Evolutionary conservation across 2,329 filamentous ascomycete species (phyloP), one percentile per base, ranked within the genome.

Genomic region (Xylariales sp.): DNA sequence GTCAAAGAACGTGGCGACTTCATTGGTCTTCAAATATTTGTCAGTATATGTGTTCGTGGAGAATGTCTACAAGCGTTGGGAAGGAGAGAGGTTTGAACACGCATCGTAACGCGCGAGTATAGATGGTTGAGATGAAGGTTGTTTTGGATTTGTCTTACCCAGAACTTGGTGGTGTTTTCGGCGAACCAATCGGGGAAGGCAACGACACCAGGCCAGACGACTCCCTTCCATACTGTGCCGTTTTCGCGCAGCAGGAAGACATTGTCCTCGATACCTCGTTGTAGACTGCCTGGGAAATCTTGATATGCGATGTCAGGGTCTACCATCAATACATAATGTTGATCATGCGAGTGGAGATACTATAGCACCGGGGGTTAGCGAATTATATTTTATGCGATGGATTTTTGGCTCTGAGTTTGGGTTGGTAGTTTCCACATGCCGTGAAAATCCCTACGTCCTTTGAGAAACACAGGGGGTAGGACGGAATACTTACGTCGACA

Each of bases 181-280:
- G 89, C 81, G 75, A 94, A 93, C 92, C 92, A 95, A 77, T 95
- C 93, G 0, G 91, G 91, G 79, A 90, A 93, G 10, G 86, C 90
- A 0, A 90, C 87, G 14, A 89, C 85, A 53, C 92, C 92, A 5
- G 92, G 90, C 92, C 92, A 95, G 28, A 94, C 92, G 16, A 93
- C 90, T 16, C 91, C 88, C 52, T 85, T 79, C 79, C 82, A 87
- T 58, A 82, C 78, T 0, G 84, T 85, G 8, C 86, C 90, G 72
- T 93, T 89, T 45, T 77, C 73, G 7, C 82, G 80, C 50, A 82
- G 80, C 14, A 87, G 75, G 73, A 85, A 87, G 64, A 85, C 76
- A 59, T 81, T 79, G 41, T 82, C 72, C 72, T 80, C 75, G 3
- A 82, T 76, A 5, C 84, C 84, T 3, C 78, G 77, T 10, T 81